Evolutionary conservation across 23 red algal genomes (phyloP), one percentile per base, ranked within the genome.

Genomic region (Pyropia haitanensis): DNA sequence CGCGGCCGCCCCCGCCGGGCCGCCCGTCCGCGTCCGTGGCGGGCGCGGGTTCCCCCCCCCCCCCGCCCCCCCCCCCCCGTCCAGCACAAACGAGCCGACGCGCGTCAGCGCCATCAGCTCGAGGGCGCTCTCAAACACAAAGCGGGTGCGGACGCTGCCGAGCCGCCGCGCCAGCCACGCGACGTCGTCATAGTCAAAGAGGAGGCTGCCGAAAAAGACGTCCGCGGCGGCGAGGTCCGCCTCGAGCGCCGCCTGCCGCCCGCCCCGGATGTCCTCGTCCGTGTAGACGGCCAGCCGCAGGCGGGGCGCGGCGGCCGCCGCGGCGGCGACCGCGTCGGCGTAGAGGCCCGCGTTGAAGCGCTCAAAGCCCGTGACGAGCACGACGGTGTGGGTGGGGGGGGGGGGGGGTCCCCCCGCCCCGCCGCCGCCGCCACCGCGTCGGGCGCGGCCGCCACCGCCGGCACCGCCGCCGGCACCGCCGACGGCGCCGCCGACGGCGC

Each of bases 101-200:
- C 56, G 50, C 1, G 75, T 88, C 1, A 53, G 53, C 17, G 68
- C 27, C 83, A 88, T 88, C 20, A 88, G 59, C 66, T 88, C 75
- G 16, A 88, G 61, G 0, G 80, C 68, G 61, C 80, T 73, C 28
- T 88, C 83, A 71, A 78, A 88, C 7, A 67, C 71, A 51, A 88
- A 78, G 12, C 77, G 67, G 4, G 56, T 14, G 9, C 64, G 64
- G 2, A 32, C 18, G 18, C 39, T 33, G 7, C 27, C 30, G 7
- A 88, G 32, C 8, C 21, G 83, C 5, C 23, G 16, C 17, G 22
- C 55, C 49, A 88, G 74, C 83, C 83, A 88, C 56, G 70, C 74
- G 1, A 88, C 75, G 26, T 63, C 67, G 29, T 88, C 75, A 73
- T 71, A 88, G 50, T 88, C 83, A 32, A 88, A 88, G 23, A 88